Conservation (phyloP, 1,139 yeast species). For the Citeromyces siamensis region DNA sequence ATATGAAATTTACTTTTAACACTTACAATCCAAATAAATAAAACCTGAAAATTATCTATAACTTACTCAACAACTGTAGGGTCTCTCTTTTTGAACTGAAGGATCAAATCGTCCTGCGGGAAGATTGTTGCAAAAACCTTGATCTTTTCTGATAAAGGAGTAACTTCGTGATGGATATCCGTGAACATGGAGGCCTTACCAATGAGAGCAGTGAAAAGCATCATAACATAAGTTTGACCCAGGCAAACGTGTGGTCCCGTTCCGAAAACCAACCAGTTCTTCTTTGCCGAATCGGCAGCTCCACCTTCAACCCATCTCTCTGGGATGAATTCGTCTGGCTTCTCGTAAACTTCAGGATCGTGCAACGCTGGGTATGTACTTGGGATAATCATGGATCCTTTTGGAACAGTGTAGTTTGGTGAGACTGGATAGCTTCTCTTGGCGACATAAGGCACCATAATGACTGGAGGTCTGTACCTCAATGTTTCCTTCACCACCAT, state of each 20-base stretch:
- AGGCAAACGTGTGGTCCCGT: constrained; percentile 94
- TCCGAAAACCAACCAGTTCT: constrained; percentile 95
- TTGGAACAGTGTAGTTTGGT: constrained; percentile 80
- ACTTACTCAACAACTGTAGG: constrained; percentile 19
- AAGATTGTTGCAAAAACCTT: constrained; percentile 96
- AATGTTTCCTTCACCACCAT: constrained; percentile 87
- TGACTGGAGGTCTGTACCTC: constrained; percentile 93
- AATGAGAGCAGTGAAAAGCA: constrained; percentile 78
- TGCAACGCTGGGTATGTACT: constrained; percentile 92
- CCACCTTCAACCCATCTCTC: constrained; percentile 85
- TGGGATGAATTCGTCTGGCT: constrained; percentile 89
- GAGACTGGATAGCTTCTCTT: constrained; percentile 79
- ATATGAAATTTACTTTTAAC: not conserved
- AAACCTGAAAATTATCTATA: not conserved
- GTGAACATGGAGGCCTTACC: constrained; percentile 79
- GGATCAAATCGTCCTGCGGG: constrained; percentile 89
- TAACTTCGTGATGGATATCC: constrained; percentile 72
- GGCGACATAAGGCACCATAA: constrained; percentile 95
- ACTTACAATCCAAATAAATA: not conserved
- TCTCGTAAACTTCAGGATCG: constrained; percentile 90
- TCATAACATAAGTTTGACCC: constrained; percentile 88
- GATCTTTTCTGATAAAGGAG: constrained; percentile 78
- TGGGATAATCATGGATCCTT: constrained; percentile 95
- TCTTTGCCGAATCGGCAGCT: constrained; percentile 47
- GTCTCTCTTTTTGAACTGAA: constrained; percentile 60